phyloP scores from a whole-genome alignment of 371 early-diverging fungal genomes.

The Parasitella parasitica region DNA sequence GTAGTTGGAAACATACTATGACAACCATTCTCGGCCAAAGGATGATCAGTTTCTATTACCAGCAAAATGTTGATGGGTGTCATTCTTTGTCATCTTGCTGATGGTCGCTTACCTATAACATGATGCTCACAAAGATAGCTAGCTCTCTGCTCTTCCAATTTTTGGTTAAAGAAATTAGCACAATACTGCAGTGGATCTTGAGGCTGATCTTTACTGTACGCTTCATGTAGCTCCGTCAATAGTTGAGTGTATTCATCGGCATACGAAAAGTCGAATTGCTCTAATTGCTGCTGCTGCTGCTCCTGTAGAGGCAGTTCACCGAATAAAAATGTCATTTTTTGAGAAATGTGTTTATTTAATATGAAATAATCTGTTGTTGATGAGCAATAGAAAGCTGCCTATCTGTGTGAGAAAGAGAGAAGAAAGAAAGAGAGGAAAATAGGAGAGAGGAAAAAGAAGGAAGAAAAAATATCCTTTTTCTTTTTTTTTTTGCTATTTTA shows the following conservation, averaged over 20 bases:
- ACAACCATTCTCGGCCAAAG: conserved; percentile 19
- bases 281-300: neutral
- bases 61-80: too few relatives aligned
- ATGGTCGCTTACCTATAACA: neutral
- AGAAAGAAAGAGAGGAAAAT: neutral
- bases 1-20: neutral
- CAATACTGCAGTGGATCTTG: conserved; percentile 86
- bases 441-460: neutral
- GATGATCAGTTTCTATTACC: conserved; percentile 19
- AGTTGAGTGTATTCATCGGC: conserved; percentile 32
- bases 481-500: conserved; percentile 1
- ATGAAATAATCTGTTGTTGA: neutral
- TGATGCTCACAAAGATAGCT: conserved; percentile 14
- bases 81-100: too few relatives aligned
- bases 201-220: conserved; percentile 40
- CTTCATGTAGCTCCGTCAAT: conserved; percentile 27
- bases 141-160: conserved; percentile 63
- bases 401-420: neutral
- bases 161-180: conserved; percentile 77
- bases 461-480: neutral
- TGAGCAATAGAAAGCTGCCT: neutral
- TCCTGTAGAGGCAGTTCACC: neutral
- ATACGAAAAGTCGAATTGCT: conserved; percentile 16
- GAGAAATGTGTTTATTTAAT: neutral
- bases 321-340: conserved; percentile 11